A percentile compares a stretch with the other conserved stretches of the same genome.
These are phyloP conservation scores for Talaromyces sp. DNA, from an alignment of 2,329 filamentous ascomycete species.

Conservation along the genomic window DNA sequence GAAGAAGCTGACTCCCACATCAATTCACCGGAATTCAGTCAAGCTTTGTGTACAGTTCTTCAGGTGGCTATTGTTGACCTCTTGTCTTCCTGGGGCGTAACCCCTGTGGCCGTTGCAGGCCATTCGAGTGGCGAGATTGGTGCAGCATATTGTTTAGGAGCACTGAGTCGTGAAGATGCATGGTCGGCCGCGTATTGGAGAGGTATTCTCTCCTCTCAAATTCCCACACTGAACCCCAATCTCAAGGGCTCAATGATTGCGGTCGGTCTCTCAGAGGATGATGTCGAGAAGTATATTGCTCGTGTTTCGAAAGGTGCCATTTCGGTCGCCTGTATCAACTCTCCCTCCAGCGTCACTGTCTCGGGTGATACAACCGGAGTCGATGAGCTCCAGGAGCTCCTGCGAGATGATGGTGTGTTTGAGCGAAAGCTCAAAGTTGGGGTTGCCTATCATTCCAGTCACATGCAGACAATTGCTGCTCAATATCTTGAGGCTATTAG, in stretches of 20 bases:
- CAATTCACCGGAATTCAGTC: background rate
- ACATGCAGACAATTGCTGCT: slow-evolving; percentile 22
- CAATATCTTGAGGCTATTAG: background rate
- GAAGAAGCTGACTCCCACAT: background rate
- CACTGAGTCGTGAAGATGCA: slow-evolving; percentile 35
- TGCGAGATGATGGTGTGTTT: slow-evolving; percentile 25
- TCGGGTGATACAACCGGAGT: slow-evolving; percentile 25
- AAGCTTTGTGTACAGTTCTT: no score
- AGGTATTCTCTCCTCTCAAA: slow-evolving; percentile 33
- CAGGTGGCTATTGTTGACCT: no score
- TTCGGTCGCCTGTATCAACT: slow-evolving; percentile 26
- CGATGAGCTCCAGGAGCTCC: slow-evolving; percentile 21
- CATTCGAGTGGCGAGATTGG: no score
- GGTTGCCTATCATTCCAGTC: slow-evolving; percentile 30
- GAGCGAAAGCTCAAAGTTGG: slow-evolving; percentile 29
- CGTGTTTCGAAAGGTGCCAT: slow-evolving; percentile 17
- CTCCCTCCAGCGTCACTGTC: slow-evolving; percentile 17
- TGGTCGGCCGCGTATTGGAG: slow-evolving; percentile 37
- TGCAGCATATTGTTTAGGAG: slow-evolving; percentile 36
- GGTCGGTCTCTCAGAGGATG: slow-evolving; percentile 27
- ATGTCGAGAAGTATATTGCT: slow-evolving; percentile 21
- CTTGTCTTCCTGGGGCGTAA: no score
- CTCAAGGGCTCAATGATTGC: slow-evolving; percentile 32
- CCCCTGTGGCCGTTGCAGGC: no score
- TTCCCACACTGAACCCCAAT: slow-evolving; percentile 8